Evolutionary conservation across 371 early-diverging fungal species (phyloP).

Genomic region (Rhizopus stolonifer): DNA sequence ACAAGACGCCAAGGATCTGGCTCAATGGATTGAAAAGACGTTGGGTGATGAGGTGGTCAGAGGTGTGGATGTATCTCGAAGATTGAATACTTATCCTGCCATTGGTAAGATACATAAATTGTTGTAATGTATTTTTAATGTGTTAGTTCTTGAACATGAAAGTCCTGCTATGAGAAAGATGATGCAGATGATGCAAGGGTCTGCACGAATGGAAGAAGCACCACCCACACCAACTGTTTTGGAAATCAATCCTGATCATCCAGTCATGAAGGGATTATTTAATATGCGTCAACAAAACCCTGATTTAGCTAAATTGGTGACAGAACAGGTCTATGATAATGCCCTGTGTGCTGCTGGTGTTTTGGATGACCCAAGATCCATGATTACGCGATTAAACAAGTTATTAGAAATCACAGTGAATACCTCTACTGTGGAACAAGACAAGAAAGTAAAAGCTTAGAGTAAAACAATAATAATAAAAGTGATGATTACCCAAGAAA

Average conservation of each 20-base stretch:
- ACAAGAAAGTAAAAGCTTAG: constrained; percentile 42
- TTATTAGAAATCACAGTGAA: constrained; percentile 61
- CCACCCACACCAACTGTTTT: constrained; percentile 60
- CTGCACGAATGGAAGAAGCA: constrained; percentile 57
- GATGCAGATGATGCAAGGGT: constrained; percentile 74
- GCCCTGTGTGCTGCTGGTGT: constrained; percentile 80
- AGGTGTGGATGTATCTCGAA: constrained; percentile 69
- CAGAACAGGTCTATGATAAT: constrained; percentile 73
- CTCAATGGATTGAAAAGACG: constrained; percentile 63
- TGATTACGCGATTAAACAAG: constrained; percentile 73
- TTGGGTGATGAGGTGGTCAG: constrained; percentile 64
- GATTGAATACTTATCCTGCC: constrained; percentile 72
- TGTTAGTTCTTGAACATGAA: constrained; percentile 76
- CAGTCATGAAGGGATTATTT: constrained; percentile 71
- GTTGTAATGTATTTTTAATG: background rate
- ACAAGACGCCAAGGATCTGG: constrained; percentile 61
- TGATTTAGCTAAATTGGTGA: constrained; percentile 64
- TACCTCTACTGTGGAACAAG: constrained; percentile 31
- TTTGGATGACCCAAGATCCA: constrained; percentile 74
- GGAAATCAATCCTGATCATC: constrained; percentile 87
- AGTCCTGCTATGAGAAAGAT: constrained; percentile 75
- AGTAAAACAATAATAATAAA: too few relatives aligned
- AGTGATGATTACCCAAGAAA: too few relatives aligned
- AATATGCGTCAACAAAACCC: constrained; percentile 59
- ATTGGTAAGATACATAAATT: constrained; percentile 46